phyloP scores from a whole-genome alignment of 2,329 filamentous ascomycete species.

The Sclerotiophoma versabilis region DNA sequence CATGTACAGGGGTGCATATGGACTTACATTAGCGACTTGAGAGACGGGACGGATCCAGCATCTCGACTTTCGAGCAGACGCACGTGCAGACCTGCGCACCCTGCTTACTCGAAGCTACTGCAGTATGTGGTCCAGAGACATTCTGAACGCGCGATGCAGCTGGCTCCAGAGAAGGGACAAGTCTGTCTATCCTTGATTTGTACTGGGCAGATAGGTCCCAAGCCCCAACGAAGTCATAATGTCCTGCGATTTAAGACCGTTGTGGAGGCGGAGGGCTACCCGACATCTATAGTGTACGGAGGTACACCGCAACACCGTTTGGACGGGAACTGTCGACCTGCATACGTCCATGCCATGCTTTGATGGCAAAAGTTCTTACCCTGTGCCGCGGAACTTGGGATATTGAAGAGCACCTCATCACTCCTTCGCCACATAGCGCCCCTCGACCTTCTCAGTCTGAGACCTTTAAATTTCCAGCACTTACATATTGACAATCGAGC shows the following conservation, averaged over 20 bases:
- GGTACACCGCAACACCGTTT: constrained; percentile 41
- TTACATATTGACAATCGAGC: constrained; percentile 16
- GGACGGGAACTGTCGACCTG: constrained; percentile 40
- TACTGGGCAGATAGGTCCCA: constrained; percentile 45
- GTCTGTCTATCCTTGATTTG: constrained; percentile 41
- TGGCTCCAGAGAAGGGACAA: constrained; percentile 42
- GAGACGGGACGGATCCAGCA: constrained; percentile 32
- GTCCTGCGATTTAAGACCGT: constrained; percentile 44
- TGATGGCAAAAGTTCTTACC: constrained; percentile 39
- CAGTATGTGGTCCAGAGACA: constrained; percentile 42
- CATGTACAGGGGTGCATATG: constrained; percentile 28
- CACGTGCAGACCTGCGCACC: constrained; percentile 33
- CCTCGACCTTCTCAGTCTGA: constrained; percentile 2
- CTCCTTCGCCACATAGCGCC: constrained; percentile 13
- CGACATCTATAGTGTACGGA: constrained; percentile 48
- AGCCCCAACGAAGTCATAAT: constrained; percentile 41
- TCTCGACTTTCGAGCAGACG: constrained; percentile 29
- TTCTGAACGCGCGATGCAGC: constrained; percentile 47
- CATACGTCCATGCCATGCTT: constrained; percentile 37
- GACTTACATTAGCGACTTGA: constrained; percentile 38
- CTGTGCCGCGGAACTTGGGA: constrained; percentile 32
- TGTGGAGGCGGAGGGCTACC: constrained; percentile 39
- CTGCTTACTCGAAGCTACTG: constrained; percentile 45
- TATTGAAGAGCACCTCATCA: constrained; percentile 18
- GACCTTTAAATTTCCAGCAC: constrained; percentile 1